Evolutionary conservation across 1,284 basidiomycete species (phyloP).

Genomic region (Spongispora temasekensis): DNA sequence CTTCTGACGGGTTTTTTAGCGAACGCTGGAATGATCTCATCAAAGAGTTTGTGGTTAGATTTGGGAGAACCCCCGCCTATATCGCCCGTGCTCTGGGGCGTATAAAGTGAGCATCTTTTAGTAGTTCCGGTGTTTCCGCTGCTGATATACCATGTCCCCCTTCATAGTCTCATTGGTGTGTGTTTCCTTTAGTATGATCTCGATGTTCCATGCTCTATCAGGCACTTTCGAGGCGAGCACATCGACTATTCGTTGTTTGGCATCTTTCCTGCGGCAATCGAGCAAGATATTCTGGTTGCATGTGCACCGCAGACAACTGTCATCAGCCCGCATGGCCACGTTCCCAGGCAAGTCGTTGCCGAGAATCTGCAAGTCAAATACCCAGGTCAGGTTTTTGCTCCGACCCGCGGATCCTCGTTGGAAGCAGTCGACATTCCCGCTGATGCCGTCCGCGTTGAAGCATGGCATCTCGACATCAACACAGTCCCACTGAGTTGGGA

Average conservation of each 20-base stretch:
- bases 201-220: too few species aligned
- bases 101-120: conserved; percentile 71
- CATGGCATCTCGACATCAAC: conserved; percentile 76
- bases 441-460: conserved; percentile 45
- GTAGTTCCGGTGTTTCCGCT: neutral
- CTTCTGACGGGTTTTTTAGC: conserved; percentile 27
- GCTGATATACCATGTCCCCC: neutral
- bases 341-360: conserved; percentile 54
- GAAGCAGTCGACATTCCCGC: conserved; percentile 30
- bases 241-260: conserved; percentile 85
- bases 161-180: conserved; percentile 36
- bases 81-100: conserved; percentile 84
- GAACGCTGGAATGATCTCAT: conserved; percentile 67
- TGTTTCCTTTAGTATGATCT: neutral
- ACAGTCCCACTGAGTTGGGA: conserved; percentile 76
- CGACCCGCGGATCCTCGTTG: conserved; percentile 36
- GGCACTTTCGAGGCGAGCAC: conserved; percentile 69
- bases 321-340: conserved; percentile 22
- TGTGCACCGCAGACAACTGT: conserved; percentile 54
- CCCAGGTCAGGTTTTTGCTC: conserved; percentile 55
- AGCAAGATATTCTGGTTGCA: conserved; percentile 84
- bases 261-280: conserved; percentile 82
- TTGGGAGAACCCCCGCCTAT: conserved; percentile 66
- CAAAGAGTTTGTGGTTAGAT: conserved; percentile 62
- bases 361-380: conserved; percentile 71